Evolutionary conservation across 2,329 filamentous ascomycete species (phyloP), one percentile per base, ranked within the genome.

Genomic region (Xylaria sp.): DNA sequence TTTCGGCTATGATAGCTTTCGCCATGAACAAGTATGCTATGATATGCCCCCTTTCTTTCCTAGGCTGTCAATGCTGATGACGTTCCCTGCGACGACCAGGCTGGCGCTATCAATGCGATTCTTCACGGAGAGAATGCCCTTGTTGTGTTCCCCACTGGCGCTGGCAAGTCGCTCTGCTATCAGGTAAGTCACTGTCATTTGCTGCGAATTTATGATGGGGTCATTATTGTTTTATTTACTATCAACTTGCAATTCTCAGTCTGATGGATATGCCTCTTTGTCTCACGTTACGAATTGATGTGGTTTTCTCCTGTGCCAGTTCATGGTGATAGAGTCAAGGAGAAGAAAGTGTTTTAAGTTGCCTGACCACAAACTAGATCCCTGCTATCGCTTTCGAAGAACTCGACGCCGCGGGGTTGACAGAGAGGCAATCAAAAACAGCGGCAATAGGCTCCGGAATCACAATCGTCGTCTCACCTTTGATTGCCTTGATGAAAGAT

Each of bases 401-500:
- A 58, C 72, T 84, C 12, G 85, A 87, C 41, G 68, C 73, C 1
- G 64, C 63, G 1, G 70, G 70, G 3, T 52, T 71, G 7, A 69
- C 68, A 7, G 31, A 50, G 20, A 55, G 56, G 7, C 31, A 65
- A 1, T 55, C 72, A 3, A 60, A 60, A 25, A 46, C 46, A 37
- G 48, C 60, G 34, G 34, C 60, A 10, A 54, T 58, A 13, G 80
- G 82, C 20, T 76, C 80, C 12, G 88, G 86, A 6, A 83, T 88
- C 69, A 88, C 86, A 1, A 81, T 89, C 6, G 85, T 89, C 2
- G 85, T 88, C 1, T 89, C 85, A 0, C 86, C 86, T 0, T 77
- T 89, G 2, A 86, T 89, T 61, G 86, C 86, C 1, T 74, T 89
- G 63, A 89, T 89, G 87, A 89, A 89, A 73, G 87, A 89, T 69